These are phyloP conservation scores for Vitis hybrid DNA, from an alignment of 177 flowering plant species.

Conservation along the genomic window DNA sequence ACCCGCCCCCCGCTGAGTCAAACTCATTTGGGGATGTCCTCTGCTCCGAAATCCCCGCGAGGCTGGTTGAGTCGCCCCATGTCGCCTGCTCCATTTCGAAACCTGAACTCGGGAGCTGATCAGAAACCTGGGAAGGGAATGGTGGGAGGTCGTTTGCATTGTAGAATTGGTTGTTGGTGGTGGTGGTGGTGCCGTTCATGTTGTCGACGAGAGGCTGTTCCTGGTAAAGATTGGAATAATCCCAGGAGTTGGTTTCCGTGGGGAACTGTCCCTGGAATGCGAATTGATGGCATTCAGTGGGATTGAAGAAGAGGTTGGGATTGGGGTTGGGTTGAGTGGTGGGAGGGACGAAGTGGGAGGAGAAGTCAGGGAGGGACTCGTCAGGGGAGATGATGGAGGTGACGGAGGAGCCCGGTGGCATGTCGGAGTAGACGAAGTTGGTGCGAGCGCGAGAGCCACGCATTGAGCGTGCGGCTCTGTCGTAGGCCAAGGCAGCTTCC, in stretches of 20 bases:
- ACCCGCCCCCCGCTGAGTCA: conserved; percentile 15
- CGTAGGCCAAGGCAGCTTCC: conserved; percentile 82
- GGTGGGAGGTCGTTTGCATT: conserved; percentile 29
- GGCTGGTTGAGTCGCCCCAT: conserved; percentile 15
- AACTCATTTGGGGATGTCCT: conserved; percentile 8
- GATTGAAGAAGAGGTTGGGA: conserved; percentile 11
- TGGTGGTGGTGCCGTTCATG: background rate
- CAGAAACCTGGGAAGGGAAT: conserved; percentile 23
- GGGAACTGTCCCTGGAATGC: conserved; percentile 15
- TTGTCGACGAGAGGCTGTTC: background rate
- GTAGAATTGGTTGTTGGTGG: background rate
- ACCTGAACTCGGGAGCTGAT: conserved; percentile 2
- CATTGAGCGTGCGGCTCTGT: conserved; percentile 82
- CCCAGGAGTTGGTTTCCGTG: conserved; percentile 3
- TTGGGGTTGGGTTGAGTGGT: conserved; percentile 11
- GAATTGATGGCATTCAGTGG: conserved; percentile 1
- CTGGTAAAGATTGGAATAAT: conserved; percentile 3
- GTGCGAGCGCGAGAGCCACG: conserved; percentile 78
- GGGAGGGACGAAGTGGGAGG: conserved; percentile 10
- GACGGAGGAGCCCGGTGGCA: conserved; percentile 72
- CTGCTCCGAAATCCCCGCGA: conserved; percentile 16
- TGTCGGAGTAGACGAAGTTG: conserved; percentile 82
- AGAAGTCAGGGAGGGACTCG: conserved; percentile 21
- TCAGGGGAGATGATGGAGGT: conserved; percentile 74
- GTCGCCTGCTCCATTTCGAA: conserved; percentile 12